A percentile compares a stretch with the other conserved stretches of the same genome.
These are phyloP conservation scores for Phialocephala sp. DNA, from an alignment of 2,329 filamentous ascomycete genomes.

Conservation along the genomic window DNA sequence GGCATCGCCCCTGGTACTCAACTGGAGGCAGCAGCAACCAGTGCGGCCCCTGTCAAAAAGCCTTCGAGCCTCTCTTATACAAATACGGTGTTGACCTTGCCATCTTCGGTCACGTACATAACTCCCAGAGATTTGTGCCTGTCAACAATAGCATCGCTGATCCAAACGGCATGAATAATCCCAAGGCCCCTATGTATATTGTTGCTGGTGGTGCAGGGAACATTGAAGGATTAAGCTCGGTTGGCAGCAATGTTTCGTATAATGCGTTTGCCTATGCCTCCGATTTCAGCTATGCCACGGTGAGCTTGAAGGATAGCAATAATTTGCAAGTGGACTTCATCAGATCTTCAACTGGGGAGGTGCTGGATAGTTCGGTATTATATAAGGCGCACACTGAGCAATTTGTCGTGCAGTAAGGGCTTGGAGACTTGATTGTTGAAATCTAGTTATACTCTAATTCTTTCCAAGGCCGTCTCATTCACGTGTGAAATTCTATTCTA, in stretches of 20 bases:
- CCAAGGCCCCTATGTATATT: slow-evolving; percentile 41
- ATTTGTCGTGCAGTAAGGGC: slow-evolving; percentile 51
- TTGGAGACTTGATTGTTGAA: background rate
- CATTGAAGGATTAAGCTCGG: slow-evolving; percentile 43
- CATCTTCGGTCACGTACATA: slow-evolving; percentile 52
- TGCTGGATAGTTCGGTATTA: slow-evolving; percentile 54
- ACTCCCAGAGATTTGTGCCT: slow-evolving; percentile 48
- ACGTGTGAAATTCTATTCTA: background rate
- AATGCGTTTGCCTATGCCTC: slow-evolving; percentile 57
- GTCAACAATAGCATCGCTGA: slow-evolving; percentile 29
- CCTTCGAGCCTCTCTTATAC: slow-evolving; percentile 53
- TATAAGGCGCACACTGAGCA: slow-evolving; percentile 53
- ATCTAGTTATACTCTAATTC: background rate
- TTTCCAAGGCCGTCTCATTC: background rate
- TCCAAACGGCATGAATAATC: slow-evolving; percentile 31
- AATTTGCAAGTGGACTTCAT: slow-evolving; percentile 58
- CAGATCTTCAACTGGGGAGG: slow-evolving; percentile 52
- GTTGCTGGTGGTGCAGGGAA: slow-evolving; percentile 42
- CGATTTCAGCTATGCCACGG: slow-evolving; percentile 57
- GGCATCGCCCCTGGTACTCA: slow-evolving; percentile 38
- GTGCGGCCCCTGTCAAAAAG: slow-evolving; percentile 49
- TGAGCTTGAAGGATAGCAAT: slow-evolving; percentile 53
- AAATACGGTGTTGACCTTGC: slow-evolving; percentile 54
- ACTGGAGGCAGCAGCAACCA: slow-evolving; percentile 23
- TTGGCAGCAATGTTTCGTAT: slow-evolving; percentile 50